phyloP scores from a whole-genome alignment of 1,139 yeast genomes.

The Yamadazyma songkhlaensis region DNA sequence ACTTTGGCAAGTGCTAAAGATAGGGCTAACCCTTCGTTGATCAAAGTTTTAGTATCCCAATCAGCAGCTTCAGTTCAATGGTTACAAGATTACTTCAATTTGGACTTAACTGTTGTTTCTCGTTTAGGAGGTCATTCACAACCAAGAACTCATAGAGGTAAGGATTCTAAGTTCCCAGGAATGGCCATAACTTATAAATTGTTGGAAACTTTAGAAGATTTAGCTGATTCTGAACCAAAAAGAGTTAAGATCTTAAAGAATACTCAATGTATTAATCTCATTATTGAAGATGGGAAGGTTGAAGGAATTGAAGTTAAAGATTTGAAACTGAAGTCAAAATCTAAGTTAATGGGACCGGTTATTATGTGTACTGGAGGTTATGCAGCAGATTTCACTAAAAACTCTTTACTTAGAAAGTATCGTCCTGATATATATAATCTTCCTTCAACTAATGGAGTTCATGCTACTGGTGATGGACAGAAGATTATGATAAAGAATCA shows the following conservation, averaged over 20 bases:
- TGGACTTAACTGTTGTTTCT: constrained; percentile 64
- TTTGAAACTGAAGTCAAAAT: constrained; percentile 30
- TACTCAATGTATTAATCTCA: constrained; percentile 54
- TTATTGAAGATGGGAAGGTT: constrained; percentile 30
- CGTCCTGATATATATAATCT: constrained; percentile 62
- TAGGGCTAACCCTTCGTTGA: constrained; percentile 54
- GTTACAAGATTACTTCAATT: constrained; percentile 60
- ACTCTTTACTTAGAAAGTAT: constrained; percentile 48
- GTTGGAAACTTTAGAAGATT: constrained; percentile 50
- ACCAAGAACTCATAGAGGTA: constrained; percentile 74
- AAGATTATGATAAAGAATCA: constrained; percentile 54
- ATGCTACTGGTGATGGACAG: constrained; percentile 80
- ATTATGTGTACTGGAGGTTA: constrained; percentile 82
- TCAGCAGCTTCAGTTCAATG: constrained; percentile 67
- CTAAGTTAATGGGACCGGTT: constrained; percentile 50
- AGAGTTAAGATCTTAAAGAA: constrained; percentile 52
- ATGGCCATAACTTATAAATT: constrained; percentile 70
- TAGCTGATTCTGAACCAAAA: constrained; percentile 48
- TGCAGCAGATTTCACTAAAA: constrained; percentile 57
- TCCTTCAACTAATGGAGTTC: constrained; percentile 73
- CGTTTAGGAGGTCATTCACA: constrained; percentile 74
- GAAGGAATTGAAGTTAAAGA: constrained; percentile 50
- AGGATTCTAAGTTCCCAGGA: constrained; percentile 66
- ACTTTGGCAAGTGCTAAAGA: constrained; percentile 65
- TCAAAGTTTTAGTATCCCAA: constrained; percentile 48